Evolutionary conservation across 2,329 filamentous ascomycete species (phyloP), one percentile per base, ranked within the genome.

Genomic region (Exophiala alcalophila): DNA sequence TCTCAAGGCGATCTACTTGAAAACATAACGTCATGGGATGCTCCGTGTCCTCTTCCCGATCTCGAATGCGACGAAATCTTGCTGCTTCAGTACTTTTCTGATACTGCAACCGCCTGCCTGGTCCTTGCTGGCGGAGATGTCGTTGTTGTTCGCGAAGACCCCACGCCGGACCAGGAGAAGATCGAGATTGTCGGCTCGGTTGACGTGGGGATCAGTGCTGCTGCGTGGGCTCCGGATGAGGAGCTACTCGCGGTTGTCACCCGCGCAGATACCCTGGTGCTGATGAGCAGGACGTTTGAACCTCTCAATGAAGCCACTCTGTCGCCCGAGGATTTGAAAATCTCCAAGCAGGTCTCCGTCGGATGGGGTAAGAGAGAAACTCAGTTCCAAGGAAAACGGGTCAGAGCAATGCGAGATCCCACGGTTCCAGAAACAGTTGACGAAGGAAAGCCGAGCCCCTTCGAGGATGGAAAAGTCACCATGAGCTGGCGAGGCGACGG

Each of bases 301-400:
- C 83, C 83, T 44, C 80, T 94, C 28, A 79, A 84, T 23, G 85
- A 90, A 64, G 75, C 86, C 38, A 70, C 74, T 23, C 80, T 97
- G 63, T 79, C 77, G 0, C 62, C 72, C 0, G 86, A 90, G 30
- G 91, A 94, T 65, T 76, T 94, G 51, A 84, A 84, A 56, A 79
- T 81, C n/a, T 97, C 85, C 18, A 92, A 84, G 63, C 90, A 96
- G 70, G 92, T 96, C 44, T 94, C 89, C 14, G 91, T 98, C 15
- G 92, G 92, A 35, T 98, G 92, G 92, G 92, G 92, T 47, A 97
- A 97, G 71, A 88, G 86, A 61, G 92, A 98, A 67, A 98, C 92
- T 0, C 92, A 98, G 63, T 98, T 98, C 64, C 86, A 96, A 60
- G 92, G 92, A 36, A 88, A 86, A 58, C 81, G 90, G 50, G 91